Percentiles rank a stretch among this genome's conserved stretches.
Conservation (phyloP, 2,329 filamentous ascomycete species). For the Ilyonectria robusta region DNA sequence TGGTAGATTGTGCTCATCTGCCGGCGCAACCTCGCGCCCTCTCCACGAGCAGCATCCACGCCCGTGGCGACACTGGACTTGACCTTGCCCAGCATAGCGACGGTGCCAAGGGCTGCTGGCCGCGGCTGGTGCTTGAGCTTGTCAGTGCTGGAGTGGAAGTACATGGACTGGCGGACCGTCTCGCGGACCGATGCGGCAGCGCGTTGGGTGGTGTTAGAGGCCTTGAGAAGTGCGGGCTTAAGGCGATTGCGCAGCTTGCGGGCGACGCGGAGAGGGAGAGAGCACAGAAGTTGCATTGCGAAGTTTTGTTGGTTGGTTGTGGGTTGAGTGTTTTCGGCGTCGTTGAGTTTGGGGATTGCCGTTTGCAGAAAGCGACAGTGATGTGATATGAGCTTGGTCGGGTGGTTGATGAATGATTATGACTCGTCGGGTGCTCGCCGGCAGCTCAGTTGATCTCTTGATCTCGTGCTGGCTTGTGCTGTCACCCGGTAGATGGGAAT, state of each 20-base stretch:
- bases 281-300: conserved; percentile 45
- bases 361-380: background rate
- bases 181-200: conserved; percentile 43
- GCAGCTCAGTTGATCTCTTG: background rate
- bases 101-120: conserved; percentile 45
- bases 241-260: conserved; percentile 41
- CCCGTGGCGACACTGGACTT: conserved; percentile 28
- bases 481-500: background rate
- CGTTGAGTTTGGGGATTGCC: background rate
- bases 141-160: conserved; percentile 37
- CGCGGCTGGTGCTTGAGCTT: conserved; percentile 40
- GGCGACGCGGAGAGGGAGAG: conserved; percentile 36
- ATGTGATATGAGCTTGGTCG: background rate
- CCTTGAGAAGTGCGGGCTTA: conserved; percentile 33
- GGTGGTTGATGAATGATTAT: background rate
- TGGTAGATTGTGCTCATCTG: conserved; percentile 45
- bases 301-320: conserved; percentile 3
- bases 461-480: background rate
- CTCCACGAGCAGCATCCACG: conserved; percentile 27
- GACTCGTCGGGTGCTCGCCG: background rate
- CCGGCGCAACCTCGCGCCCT: conserved; percentile 36
- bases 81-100: conserved; percentile 41
- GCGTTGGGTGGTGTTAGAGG: conserved; percentile 37
- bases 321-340: background rate
- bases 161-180: conserved; percentile 43